Base-by-base conservation (phyloP, 2,329 filamentous ascomycete genomes). In the Alternaria sp. region DNA sequence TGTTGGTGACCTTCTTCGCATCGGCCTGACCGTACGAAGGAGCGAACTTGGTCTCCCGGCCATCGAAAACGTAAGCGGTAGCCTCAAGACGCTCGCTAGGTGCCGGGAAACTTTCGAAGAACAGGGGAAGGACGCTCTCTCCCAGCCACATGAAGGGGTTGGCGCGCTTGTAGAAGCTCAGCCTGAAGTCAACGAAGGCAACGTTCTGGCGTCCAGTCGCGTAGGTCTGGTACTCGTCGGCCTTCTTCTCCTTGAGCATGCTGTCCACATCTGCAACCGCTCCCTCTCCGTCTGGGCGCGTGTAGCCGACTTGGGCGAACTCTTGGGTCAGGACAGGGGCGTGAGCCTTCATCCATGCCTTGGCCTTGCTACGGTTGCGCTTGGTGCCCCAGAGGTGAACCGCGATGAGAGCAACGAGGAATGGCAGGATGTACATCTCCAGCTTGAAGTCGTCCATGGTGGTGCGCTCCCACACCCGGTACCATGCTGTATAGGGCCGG, bases 391-490 rank as follows among this genome's bases (percentile, higher is more conserved):
- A 88, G 75, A 96, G 82, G 79, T 98, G 94, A 67, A 97, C 83
- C 45, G 90, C 78, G 69, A 97, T 85, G 69, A 97, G 87, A 57
- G 97, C 69, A 57, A 90, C 76, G 71, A 97, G 88, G 75, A 93
- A 85, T 32, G 88, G 87, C 64, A 97, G 83, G 74, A 99, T 91
- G 79, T 93, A 83, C 63, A 92, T 91, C 83, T 99, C 96, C 74
- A 90, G 87, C 82, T 89, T 89, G 86, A 99, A 99, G 80, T 99
- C 96, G 75, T 86, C 86, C 64, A 90, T 83, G 25, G 89, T 89
- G 75, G 94, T 90, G 76, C 96, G 93, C 87, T 98, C 94, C 87
- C 97, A 96, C 65, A 98, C 85, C 60, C 93, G 93, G 84, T 98
- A 99, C 96, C 96, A 99, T 85, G 93, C 93, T 55, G 93, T 97